Evolutionary conservation across 768 basidiomycete species (phyloP).

Genomic region (Mycena venus): DNA sequence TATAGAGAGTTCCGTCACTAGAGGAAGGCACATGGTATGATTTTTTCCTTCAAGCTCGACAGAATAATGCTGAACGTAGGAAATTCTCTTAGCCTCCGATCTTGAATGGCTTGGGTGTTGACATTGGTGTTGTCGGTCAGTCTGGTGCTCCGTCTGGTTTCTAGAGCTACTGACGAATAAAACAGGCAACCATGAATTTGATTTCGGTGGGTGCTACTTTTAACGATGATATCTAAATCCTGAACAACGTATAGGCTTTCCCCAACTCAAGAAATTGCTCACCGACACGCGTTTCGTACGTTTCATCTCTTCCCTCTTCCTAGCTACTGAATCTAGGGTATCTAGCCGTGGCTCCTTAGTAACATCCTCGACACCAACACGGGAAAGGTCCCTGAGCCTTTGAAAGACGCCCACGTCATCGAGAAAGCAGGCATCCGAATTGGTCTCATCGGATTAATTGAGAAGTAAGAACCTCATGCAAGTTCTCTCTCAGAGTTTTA

Average conservation of each 20-base stretch:
- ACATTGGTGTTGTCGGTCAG: constrained; percentile 72
- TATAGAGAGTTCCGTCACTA: constrained; percentile 73
- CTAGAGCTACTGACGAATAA: background rate
- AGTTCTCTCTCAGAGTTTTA: constrained; percentile 6
- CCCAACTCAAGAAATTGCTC: constrained; percentile 65
- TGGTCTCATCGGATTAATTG: constrained; percentile 77
- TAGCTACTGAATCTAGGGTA: background rate
- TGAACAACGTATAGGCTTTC: constrained; percentile 57
- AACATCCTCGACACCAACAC: constrained; percentile 71
- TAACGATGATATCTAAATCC: constrained; percentile 13
- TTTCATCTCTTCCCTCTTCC: constrained; percentile 9
- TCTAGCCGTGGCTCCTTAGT: constrained; percentile 75
- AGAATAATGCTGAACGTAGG: background rate
- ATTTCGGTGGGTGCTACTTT: constrained; percentile 59
- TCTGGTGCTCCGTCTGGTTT: constrained; percentile 4
- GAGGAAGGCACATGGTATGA: constrained; percentile 75
- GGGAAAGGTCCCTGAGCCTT: constrained; percentile 60
- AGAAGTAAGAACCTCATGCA: constrained; percentile 62
- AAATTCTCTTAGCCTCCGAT: constrained; percentile 61
- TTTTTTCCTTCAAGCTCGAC: background rate
- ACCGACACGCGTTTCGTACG: constrained; percentile 68
- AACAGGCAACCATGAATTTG: constrained; percentile 78
- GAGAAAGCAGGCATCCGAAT: constrained; percentile 68
- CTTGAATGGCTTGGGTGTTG: constrained; percentile 70
- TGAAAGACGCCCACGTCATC: constrained; percentile 62